phyloP scores from a whole-genome alignment of 1,284 basidiomycete genomes.

The Pseudozyma tsukubaensis region DNA sequence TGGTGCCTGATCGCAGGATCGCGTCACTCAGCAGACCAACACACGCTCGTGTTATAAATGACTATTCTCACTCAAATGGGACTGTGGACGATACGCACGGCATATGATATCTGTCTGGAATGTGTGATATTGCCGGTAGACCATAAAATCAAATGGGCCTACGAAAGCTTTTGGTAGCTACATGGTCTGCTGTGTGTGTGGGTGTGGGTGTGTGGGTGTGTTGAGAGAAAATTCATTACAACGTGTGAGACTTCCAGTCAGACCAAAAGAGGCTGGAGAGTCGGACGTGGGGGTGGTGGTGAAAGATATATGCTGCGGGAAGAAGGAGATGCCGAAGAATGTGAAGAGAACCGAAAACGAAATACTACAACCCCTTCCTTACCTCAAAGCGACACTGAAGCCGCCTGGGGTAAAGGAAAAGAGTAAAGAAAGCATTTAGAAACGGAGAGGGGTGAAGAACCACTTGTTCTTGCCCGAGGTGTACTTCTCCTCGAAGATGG shows the following conservation, averaged over 20 bases:
- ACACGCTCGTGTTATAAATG: too few relatives aligned
- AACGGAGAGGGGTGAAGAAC: conserved; percentile 68
- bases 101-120: conserved; percentile 22
- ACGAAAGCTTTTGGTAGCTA: conserved; percentile 35
- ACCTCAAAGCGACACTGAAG: background rate
- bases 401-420: too few relatives aligned
- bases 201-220: conserved; percentile 4
- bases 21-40: too few relatives aligned
- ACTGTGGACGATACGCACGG: background rate
- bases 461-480: conserved; percentile 68
- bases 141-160: conserved; percentile 1
- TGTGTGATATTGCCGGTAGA: conserved; percentile 31
- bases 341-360: conserved; percentile 13
- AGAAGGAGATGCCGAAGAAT: conserved; percentile 15
- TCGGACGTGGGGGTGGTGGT: conserved; percentile 17
- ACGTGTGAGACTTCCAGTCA: conserved; percentile 29
- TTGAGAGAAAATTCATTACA: too few relatives aligned
- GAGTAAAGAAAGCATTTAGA: conserved; percentile 52
- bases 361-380: background rate
- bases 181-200: conserved; percentile 24
- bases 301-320: conserved; percentile 16
- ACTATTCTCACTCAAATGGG: background rate
- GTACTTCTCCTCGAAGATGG: conserved; percentile 69
- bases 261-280: conserved; percentile 31
- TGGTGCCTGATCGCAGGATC: too few relatives aligned